phyloP scores from a whole-genome alignment of 2,329 filamentous ascomycete species.

The Verticillium tricorpus region DNA sequence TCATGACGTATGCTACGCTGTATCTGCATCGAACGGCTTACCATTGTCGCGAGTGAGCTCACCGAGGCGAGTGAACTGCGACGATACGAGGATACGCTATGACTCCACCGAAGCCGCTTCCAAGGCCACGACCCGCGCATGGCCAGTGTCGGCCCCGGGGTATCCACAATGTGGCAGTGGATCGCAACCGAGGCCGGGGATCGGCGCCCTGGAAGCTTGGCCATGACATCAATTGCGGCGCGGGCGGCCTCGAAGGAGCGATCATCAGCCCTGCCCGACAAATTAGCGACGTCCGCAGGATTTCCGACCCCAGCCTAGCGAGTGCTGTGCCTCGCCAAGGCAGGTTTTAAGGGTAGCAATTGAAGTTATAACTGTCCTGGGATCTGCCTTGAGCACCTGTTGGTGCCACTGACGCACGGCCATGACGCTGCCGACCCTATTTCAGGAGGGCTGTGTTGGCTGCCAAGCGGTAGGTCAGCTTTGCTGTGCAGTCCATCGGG shows the following conservation, averaged over 20 bases:
- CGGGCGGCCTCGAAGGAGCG: not conserved
- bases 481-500: not conserved
- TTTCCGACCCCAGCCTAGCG: not conserved
- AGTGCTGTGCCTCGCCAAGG: not conserved
- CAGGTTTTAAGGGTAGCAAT: not conserved
- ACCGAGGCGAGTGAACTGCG: too few species aligned
- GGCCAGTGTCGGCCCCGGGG: too few species aligned
- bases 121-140: too few species aligned
- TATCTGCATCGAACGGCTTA: too few species aligned
- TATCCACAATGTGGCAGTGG: too few species aligned
- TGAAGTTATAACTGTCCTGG: not conserved
- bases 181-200: too few species aligned
- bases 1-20: too few species aligned
- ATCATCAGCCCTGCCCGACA: not conserved
- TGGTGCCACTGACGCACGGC: not conserved
- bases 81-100: too few species aligned
- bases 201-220: not conserved
- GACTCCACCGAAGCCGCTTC: too few species aligned
- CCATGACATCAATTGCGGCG: not conserved
- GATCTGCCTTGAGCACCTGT: not conserved
- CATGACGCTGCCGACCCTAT: not conserved
- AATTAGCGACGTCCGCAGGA: not conserved
- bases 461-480: not conserved
- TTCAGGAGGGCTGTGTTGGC: not conserved
- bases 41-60: too few species aligned